These are phyloP conservation scores for Tolypocladium guangdongense DNA, from an alignment of 2,329 filamentous ascomycete species.

Conservation along the genomic window DNA sequence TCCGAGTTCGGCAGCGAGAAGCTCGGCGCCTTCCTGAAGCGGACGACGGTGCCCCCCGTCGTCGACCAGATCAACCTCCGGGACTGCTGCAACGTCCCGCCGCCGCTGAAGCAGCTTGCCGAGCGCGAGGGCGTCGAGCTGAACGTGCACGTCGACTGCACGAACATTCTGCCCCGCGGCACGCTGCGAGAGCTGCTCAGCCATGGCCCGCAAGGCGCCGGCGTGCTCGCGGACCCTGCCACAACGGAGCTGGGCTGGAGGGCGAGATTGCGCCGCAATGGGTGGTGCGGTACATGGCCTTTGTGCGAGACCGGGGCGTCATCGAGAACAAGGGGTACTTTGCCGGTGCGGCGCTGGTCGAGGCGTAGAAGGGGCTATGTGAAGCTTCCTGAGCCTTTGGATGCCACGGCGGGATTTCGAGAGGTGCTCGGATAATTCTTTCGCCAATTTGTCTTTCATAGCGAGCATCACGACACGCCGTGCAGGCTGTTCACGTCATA, in stretches of 20 bases:
- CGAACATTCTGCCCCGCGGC: constrained; percentile 76
- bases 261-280: constrained; percentile 81
- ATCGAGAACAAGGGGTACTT: constrained; percentile 99
- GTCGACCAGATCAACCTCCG: constrained; percentile 95
- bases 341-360: constrained; percentile 60
- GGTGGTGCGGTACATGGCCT: constrained; percentile 96
- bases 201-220: constrained; percentile 58
- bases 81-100: constrained; percentile 92
- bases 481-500: background rate
- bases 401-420: background rate
- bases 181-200: constrained; percentile 78
- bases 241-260: constrained; percentile 45
- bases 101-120: constrained; percentile 74
- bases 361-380: background rate
- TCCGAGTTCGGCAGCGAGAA: constrained; percentile 86
- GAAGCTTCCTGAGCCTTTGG: background rate
- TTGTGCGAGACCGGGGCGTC: constrained; percentile 85
- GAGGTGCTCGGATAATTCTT: background rate
- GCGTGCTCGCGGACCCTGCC: constrained; percentile 57
- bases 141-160: constrained; percentile 88
- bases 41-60: constrained; percentile 59
- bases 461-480: constrained; percentile 18
- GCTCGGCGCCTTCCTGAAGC: constrained; percentile 62
- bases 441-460: constrained; percentile 8
- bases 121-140: constrained; percentile 75